These are phyloP conservation scores for Chalaropsis thielavioides DNA, from an alignment of 2,329 filamentous ascomycete genomes.

Conservation along the genomic window DNA sequence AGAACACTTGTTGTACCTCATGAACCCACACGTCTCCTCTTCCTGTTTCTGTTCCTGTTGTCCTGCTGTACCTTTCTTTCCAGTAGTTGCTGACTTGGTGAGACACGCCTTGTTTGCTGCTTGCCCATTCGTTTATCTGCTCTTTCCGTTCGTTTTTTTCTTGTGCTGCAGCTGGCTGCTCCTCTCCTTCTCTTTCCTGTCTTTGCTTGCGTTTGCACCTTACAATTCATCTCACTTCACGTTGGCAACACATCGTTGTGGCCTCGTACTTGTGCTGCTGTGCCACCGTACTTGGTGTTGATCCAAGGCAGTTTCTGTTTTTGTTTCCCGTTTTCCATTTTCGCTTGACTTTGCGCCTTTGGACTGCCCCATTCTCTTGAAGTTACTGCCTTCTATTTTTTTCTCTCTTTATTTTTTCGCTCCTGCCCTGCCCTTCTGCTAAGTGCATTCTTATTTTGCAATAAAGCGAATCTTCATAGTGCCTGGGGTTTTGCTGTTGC, in stretches of 20 bases:
- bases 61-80: neutral
- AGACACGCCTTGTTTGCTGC: neutral
- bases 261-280: neutral
- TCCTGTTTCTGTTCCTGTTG: neutral
- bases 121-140: neutral
- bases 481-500: neutral
- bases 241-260: neutral
- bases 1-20: neutral
- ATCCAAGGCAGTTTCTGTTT: conserved; percentile 3
- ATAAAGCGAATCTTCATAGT: neutral
- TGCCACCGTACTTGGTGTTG: neutral
- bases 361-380: neutral
- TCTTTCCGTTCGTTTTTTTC: neutral
- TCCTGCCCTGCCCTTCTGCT: neutral
- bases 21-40: neutral
- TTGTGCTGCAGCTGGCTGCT: neutral
- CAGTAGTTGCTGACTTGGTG: neutral
- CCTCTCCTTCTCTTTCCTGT: neutral
- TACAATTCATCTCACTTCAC: neutral
- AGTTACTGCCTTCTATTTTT: neutral
- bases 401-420: neutral
- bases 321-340: neutral
- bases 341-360: neutral
- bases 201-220: neutral
- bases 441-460: neutral